Conservation (phyloP, 805 yeast species). For the Scheffersomyces ergatensis region DNA sequence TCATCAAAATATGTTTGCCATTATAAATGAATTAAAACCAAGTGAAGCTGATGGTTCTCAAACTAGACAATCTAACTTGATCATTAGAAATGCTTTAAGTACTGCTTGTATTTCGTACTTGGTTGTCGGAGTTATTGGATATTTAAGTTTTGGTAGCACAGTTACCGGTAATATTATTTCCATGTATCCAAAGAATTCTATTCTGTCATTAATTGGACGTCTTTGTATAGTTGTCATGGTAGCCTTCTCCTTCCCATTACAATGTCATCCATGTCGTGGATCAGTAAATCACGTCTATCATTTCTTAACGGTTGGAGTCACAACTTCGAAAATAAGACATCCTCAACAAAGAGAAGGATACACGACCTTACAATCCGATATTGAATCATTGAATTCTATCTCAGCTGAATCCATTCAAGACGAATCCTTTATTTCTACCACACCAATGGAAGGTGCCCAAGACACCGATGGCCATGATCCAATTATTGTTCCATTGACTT, state of each 20-base stretch:
- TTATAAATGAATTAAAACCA: conserved; percentile 62
- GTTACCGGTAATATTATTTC: conserved; percentile 67
- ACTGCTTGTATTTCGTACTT: conserved; percentile 59
- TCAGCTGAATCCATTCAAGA: conserved; percentile 21
- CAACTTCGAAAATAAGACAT: conserved; percentile 18
- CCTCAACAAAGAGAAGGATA: conserved; percentile 20
- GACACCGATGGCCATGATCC: conserved; percentile 47
- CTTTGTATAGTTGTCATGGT: conserved; percentile 69
- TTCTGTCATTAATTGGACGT: conserved; percentile 53
- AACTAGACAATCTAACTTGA: conserved; percentile 47
- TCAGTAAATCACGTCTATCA: conserved; percentile 64
- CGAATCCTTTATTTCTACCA: conserved; percentile 40
- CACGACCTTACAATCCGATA: conserved; percentile 24
- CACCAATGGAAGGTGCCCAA: conserved; percentile 47
- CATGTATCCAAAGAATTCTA: conserved; percentile 56
- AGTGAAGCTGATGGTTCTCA: conserved; percentile 33
- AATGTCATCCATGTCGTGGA: conserved; percentile 79
- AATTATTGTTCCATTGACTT: conserved; percentile 49
- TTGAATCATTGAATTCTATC: conserved; percentile 16
- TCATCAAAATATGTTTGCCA: conserved; percentile 76
- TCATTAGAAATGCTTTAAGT: conserved; percentile 51
- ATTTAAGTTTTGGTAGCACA: conserved; percentile 67
- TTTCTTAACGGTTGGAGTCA: conserved; percentile 40
- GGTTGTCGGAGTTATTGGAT: conserved; percentile 66
- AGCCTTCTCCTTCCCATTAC: conserved; percentile 70